phyloP scores from a whole-genome alignment of 2,329 filamentous ascomycete genomes.

The Diatrype stigma region DNA sequence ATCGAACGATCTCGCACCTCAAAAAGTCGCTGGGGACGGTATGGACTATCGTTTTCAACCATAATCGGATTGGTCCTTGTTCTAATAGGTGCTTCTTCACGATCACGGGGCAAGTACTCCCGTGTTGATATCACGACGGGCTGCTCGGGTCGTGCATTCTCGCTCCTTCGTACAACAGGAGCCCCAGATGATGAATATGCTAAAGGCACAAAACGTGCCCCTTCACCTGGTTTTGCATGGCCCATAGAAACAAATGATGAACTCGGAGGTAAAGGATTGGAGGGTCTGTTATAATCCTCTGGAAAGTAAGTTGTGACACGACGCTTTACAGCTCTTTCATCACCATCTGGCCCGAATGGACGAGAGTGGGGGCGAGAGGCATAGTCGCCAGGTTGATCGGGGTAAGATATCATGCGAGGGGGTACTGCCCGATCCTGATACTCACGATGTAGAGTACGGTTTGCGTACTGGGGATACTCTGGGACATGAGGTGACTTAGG shows the following conservation, averaged over 20 bases:
- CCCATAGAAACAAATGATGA: slow-evolving; percentile 16
- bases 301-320: slow-evolving; percentile 19
- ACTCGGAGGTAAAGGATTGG: slow-evolving; percentile 6
- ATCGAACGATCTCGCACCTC: slow-evolving; percentile 14
- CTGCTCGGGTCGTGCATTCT: neutral
- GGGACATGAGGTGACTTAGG: slow-evolving; percentile 21
- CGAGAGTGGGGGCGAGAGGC: slow-evolving; percentile 15
- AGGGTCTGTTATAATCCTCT: slow-evolving; percentile 11
- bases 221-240: slow-evolving; percentile 15
- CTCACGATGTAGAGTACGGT: slow-evolving; percentile 13
- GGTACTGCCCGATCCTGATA: slow-evolving; percentile 15
- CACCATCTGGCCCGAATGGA: slow-evolving; percentile 10
- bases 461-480: slow-evolving; percentile 7
- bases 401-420: slow-evolving; percentile 17
- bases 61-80: slow-evolving; percentile 20
- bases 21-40: slow-evolving; percentile 17
- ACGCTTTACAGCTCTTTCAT: slow-evolving; percentile 17
- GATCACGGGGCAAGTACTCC: neutral
- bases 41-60: slow-evolving; percentile 13
- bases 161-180: neutral
- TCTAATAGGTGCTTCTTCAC: slow-evolving; percentile 8
- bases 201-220: slow-evolving; percentile 8
- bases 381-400: slow-evolving; percentile 14
- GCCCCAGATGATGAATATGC: slow-evolving; percentile 14
- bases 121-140: slow-evolving; percentile 7